phyloP scores from a whole-genome alignment of 1,139 yeast genomes.

The Suhomyces kunorum region DNA sequence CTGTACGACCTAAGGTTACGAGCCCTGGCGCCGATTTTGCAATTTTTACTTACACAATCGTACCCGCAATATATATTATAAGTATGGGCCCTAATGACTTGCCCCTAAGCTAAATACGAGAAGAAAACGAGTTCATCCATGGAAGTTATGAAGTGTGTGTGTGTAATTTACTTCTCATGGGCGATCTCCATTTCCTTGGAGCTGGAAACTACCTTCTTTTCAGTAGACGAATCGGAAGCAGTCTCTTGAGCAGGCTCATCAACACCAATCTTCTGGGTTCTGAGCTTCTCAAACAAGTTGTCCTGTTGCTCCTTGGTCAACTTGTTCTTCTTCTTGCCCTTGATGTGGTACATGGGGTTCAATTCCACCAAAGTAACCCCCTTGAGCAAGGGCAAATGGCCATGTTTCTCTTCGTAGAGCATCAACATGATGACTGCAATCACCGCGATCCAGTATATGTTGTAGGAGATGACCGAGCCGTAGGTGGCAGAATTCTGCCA shows the following conservation, averaged over 20 bases:
- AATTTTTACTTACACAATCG: background rate
- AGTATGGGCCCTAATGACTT: slow-evolving; percentile 1
- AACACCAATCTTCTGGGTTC: slow-evolving; percentile 15
- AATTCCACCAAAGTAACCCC: slow-evolving; percentile 20
- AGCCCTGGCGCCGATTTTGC: background rate
- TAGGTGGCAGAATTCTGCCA: slow-evolving; percentile 33
- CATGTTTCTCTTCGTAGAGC: slow-evolving; percentile 27
- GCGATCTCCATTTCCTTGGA: slow-evolving; percentile 6
- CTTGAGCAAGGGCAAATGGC: slow-evolving; percentile 29
- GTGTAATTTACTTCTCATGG: slow-evolving; percentile 3
- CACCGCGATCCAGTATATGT: slow-evolving; percentile 26
- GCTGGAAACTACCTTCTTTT: slow-evolving; percentile 9
- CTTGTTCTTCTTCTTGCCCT: slow-evolving; percentile 28
- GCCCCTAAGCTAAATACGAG: slow-evolving; percentile 5
- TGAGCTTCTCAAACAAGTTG: slow-evolving; percentile 24
- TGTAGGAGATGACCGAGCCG: slow-evolving; percentile 30
- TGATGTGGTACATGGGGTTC: slow-evolving; percentile 30
- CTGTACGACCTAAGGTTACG: too few relatives aligned
- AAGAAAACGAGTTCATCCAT: background rate
- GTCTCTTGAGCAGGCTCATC: slow-evolving; percentile 12
- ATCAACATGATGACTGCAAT: slow-evolving; percentile 21
- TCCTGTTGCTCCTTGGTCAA: slow-evolving; percentile 22
- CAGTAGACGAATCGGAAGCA: slow-evolving; percentile 11
- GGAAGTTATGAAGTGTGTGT: slow-evolving; percentile 13
- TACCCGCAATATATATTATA: slow-evolving; percentile 4